Evolutionary conservation across 139 green algal species (phyloP).

Genomic region (Chlamydomonas eustigma): DNA sequence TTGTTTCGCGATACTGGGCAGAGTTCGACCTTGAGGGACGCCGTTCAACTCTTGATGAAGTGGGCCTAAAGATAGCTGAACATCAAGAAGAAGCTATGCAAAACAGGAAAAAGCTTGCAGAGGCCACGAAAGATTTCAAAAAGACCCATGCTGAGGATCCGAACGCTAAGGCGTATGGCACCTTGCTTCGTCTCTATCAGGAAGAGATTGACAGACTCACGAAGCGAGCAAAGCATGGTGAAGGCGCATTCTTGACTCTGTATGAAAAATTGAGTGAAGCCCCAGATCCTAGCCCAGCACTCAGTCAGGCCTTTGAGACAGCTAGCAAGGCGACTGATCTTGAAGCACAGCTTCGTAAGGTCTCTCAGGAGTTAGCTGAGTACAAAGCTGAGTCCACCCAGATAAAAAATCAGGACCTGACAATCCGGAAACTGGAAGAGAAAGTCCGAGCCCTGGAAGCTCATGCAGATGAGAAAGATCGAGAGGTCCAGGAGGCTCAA

Average conservation of each 20-base stretch:
- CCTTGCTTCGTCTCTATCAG: constrained; percentile 30
- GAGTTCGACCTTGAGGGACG: constrained; percentile 83
- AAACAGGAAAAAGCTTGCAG: constrained; percentile 45
- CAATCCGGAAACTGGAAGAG: constrained; percentile 75
- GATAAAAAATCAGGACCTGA: constrained; percentile 86
- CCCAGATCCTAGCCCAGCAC: constrained; percentile 75
- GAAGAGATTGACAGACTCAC: constrained; percentile 86
- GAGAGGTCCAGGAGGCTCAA: constrained; percentile 42
- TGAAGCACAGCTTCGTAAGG: constrained; percentile 49
- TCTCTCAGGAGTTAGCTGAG: constrained; percentile 71
- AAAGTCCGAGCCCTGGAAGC: constrained; percentile 37
- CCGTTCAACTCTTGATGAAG: constrained; percentile 71
- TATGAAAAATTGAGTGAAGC: constrained; percentile 92
- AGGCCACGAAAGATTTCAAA: constrained; percentile 47
- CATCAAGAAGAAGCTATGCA: constrained; percentile 72
- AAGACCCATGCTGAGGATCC: constrained; percentile 1
- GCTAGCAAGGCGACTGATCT: constrained; percentile 46
- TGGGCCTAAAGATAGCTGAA: constrained; percentile 76
- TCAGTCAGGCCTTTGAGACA: constrained; percentile 56
- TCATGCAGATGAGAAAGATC: constrained; percentile 16
- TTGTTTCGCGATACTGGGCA: constrained; percentile 43
- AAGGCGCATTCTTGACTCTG: constrained; percentile 72
- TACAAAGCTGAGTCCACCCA: constrained; percentile 71
- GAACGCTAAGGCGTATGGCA: neutral
- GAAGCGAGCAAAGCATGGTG: constrained; percentile 44